Evolutionary conservation across 2,329 filamentous ascomycete species (phyloP).

Genomic region (Hymenoscyphus salicellus): DNA sequence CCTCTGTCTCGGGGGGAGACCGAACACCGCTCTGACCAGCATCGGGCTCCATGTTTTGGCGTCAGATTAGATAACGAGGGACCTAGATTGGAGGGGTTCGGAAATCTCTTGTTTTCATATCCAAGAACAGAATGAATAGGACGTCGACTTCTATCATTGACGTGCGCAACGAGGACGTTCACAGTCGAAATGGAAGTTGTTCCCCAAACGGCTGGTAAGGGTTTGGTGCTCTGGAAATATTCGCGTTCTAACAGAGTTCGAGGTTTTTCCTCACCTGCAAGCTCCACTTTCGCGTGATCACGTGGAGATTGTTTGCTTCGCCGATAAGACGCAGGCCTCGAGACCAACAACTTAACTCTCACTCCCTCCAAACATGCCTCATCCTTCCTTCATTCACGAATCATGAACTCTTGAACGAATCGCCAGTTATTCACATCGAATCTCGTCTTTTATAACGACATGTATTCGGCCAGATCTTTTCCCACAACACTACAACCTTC

Average conservation of each 20-base stretch:
- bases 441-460: background rate
- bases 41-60: background rate
- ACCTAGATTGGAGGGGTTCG: background rate
- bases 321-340: background rate
- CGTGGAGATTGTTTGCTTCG: conserved; percentile 6
- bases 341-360: background rate
- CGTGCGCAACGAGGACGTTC: background rate
- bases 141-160: background rate
- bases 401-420: background rate
- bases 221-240: background rate
- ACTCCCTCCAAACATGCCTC: conserved; percentile 12
- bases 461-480: background rate
- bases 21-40: background rate
- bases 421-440: background rate
- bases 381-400: background rate
- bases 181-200: background rate
- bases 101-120: background rate
- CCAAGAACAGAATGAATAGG: background rate
- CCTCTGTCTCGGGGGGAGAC: conserved; percentile 6
- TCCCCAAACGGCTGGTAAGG: background rate
- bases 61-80: background rate
- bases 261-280: background rate
- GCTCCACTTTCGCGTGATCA: background rate
- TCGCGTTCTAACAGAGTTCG: background rate
- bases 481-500: conserved; percentile 3